Percentiles rank a stretch among this genome's conserved stretches.
Evolutionary conservation across 2,329 filamentous ascomycete species (phyloP).

Genomic region (Aspergillus luchuensis): DNA sequence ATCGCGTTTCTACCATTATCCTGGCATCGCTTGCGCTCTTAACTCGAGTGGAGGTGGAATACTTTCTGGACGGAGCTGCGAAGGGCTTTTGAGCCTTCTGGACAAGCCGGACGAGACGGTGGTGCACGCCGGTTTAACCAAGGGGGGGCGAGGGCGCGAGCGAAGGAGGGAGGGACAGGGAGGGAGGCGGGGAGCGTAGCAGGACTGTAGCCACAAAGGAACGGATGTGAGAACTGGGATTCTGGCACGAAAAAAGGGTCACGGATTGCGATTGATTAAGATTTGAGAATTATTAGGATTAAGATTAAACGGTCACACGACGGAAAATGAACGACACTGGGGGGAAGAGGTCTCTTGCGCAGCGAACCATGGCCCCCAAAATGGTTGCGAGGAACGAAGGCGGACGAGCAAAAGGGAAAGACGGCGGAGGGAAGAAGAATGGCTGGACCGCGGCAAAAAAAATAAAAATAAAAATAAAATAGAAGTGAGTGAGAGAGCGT

Average conservation of each 20-base stretch:
- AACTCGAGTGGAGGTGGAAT: background rate
- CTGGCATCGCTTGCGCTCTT: constrained; percentile 37
- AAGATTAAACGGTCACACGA: constrained; percentile 11
- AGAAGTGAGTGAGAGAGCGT: too few relatives aligned
- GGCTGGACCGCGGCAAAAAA: constrained; percentile 12
- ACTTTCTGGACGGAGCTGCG: background rate
- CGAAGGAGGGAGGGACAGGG: constrained; percentile 6
- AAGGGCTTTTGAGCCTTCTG: background rate
- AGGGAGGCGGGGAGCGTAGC: constrained; percentile 10
- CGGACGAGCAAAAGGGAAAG: constrained; percentile 5
- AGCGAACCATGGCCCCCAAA: constrained; percentile 21
- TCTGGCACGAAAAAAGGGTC: constrained; percentile 9
- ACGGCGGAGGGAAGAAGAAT: constrained; percentile 18
- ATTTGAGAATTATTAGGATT: constrained; percentile 2
- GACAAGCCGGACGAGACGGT: background rate
- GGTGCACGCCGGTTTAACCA: background rate
- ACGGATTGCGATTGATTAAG: constrained; percentile 7
- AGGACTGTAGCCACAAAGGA: constrained; percentile 14
- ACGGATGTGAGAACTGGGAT: constrained; percentile 13
- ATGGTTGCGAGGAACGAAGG: constrained; percentile 15
- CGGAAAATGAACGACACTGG: constrained; percentile 15
- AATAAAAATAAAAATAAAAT: too few relatives aligned
- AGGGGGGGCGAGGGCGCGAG: background rate
- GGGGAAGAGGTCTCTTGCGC: constrained; percentile 11
- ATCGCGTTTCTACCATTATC: constrained; percentile 38